A percentile compares a stretch with the other conserved stretches of the same genome.
Evolutionary conservation across 257 asterid genomes (phyloP).

Genomic region (Nicotiana noctiflora): DNA sequence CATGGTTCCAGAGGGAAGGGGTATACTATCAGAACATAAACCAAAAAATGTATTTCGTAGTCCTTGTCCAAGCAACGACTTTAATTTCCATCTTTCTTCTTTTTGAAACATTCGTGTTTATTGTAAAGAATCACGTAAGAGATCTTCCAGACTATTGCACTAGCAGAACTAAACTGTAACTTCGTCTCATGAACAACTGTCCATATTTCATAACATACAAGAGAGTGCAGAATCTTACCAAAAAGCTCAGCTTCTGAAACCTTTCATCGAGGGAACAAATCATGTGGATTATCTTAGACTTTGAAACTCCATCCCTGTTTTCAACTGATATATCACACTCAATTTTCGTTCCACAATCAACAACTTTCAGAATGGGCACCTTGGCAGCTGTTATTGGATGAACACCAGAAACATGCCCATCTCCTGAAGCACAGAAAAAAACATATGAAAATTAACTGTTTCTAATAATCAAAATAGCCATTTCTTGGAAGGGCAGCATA

Average conservation of each 20-base stretch:
- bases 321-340: constrained; percentile 96
- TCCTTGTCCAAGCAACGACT: not conserved
- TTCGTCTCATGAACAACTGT: not conserved
- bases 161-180: not conserved
- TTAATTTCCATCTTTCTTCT: not conserved
- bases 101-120: not conserved
- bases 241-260: constrained; percentile 79
- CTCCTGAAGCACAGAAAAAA: constrained; percentile 37
- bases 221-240: constrained; percentile 48
- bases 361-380: constrained; percentile 88
- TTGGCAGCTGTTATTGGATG: constrained; percentile 77
- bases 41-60: not conserved
- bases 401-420: constrained; percentile 81
- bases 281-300: constrained; percentile 63
- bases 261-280: constrained; percentile 85
- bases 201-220: not conserved
- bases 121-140: not conserved
- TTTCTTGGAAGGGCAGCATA: not conserved
- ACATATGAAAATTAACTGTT: constrained; percentile 9
- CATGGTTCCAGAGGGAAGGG: not conserved
- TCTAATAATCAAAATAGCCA: not conserved
- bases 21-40: not conserved
- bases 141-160: not conserved
- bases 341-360: constrained; percentile 91
- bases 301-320: constrained; percentile 86